Evolutionary conservation across 345 rosid species (phyloP), one percentile per base, ranked within the genome.

Genomic region (Salix koriyanagi): DNA sequence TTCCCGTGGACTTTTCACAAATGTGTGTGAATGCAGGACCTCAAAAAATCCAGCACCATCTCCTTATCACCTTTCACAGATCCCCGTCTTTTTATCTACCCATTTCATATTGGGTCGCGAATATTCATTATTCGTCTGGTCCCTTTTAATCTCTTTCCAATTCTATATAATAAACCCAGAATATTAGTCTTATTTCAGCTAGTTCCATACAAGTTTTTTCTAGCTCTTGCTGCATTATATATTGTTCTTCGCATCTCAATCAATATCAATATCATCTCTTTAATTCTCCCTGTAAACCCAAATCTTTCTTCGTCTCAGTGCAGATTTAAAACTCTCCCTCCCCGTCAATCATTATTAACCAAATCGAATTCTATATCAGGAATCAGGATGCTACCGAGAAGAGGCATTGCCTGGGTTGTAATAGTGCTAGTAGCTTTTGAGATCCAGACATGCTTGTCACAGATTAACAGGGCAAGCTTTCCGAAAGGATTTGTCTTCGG

Each of bases 401-500:
- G 58, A 30, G 68, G n/a, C 25, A 71, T 64, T 41, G 25, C 36
- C 16, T 3, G 34, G 46, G 9, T 44, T 19, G 11, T 76, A 5
- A 23, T 16, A 56, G 67, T 64, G 7, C 2, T 73, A 9, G 6
- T 61, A 30, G 73, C 41, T 36, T 30, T 81, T 2, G 78, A 73
- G 54, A 50, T 54, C 12, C 61, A 54, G 65, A 69, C 67, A 13
- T 73, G 78, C 65, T 41, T 68, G 11, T 58, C 83, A 14, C 42
- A 41, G 70, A 84, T 87, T 10, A 79, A 37, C 76, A 77, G 90
- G 32, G 73, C 77, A 14, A 89, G 90, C 68, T 91, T 91, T 72
- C 93, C 96, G 0, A 67, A 88, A 8, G 89, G 86, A 5, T 91
- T 91, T 70, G 77, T 86, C 30, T 91, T 91, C 28, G 96, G 96